These are phyloP conservation scores for Trichophyton simii DNA, from an alignment of 2,329 filamentous ascomycete genomes.

Conservation along the genomic window DNA sequence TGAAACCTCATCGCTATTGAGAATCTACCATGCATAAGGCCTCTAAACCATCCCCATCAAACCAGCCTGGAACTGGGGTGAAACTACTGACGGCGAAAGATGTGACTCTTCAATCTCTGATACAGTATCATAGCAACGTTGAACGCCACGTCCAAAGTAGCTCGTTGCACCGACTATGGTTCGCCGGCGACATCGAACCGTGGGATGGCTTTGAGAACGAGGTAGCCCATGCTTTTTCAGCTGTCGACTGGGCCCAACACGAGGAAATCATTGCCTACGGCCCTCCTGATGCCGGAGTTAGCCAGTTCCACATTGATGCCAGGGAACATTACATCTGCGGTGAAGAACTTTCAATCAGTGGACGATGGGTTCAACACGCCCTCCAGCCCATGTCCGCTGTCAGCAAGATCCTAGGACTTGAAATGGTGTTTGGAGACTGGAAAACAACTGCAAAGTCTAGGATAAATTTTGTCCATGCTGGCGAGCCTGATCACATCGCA, in stretches of 20 bases:
- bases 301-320: neutral
- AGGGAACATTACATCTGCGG: constrained; percentile 11
- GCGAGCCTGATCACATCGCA: no score
- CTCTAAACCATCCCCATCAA: neutral
- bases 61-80: neutral
- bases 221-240: no score
- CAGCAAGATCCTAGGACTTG: constrained; percentile 1
- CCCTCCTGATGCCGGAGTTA: neutral
- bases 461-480: no score
- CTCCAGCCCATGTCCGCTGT: constrained; percentile 9
- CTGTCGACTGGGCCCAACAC: no score
- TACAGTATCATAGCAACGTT: no score
- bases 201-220: constrained; percentile 6
- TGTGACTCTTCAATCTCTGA: neutral
- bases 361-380: constrained; percentile 7
- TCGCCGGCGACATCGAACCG: neutral
- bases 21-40: neutral
- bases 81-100: constrained; percentile 4
- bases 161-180: constrained; percentile 8
- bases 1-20: neutral
- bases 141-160: constrained; percentile 5
- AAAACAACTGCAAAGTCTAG: no score
- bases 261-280: neutral
- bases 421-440: constrained; percentile 9
- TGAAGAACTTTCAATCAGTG: constrained; percentile 8